Conservation (phyloP, 331 rosid species). For the Ulmus americana region DNA sequence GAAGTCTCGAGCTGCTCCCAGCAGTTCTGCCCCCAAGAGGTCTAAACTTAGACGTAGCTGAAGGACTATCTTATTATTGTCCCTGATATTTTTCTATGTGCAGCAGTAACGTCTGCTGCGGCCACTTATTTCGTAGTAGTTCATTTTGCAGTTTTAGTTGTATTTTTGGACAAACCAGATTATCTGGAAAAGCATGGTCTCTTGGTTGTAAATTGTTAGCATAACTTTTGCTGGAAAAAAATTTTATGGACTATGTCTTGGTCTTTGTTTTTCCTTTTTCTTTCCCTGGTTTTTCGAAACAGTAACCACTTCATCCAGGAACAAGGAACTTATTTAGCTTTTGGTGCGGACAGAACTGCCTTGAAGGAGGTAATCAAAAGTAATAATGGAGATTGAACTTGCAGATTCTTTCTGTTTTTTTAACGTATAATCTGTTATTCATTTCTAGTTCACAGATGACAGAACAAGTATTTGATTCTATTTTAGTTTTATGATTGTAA, state of each 20-base stretch:
- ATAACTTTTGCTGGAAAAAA: conserved; percentile 11
- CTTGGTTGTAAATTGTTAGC: conserved; percentile 28
- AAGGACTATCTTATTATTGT: conserved; percentile 1
- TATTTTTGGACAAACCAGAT: conserved; percentile 12
- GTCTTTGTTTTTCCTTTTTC: neutral
- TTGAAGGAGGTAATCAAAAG: too few relatives aligned
- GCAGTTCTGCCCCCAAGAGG: conserved; percentile 32
- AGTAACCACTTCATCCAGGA: neutral
- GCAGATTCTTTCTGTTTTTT: too few relatives aligned
- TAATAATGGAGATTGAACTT: too few relatives aligned
- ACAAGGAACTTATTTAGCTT: too few relatives aligned
- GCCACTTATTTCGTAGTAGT: conserved; percentile 15
- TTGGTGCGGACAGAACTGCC: too few relatives aligned
- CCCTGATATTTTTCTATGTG: neutral
- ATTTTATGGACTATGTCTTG: neutral
- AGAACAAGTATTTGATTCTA: too few relatives aligned
- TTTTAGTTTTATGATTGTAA: too few relatives aligned
- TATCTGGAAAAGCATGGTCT: conserved; percentile 8
- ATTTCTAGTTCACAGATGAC: too few relatives aligned
- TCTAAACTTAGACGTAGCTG: conserved; percentile 19
- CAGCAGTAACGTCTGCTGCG: conserved; percentile 4
- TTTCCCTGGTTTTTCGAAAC: neutral
- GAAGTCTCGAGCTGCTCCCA: conserved; percentile 41
- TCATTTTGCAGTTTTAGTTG: conserved; percentile 6
- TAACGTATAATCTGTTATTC: too few relatives aligned